Evolutionary conservation across 2,329 filamentous ascomycete genomes (phyloP), one percentile per base, ranked within the genome.

Genomic region (Paracorniculantispora psalliotae): DNA sequence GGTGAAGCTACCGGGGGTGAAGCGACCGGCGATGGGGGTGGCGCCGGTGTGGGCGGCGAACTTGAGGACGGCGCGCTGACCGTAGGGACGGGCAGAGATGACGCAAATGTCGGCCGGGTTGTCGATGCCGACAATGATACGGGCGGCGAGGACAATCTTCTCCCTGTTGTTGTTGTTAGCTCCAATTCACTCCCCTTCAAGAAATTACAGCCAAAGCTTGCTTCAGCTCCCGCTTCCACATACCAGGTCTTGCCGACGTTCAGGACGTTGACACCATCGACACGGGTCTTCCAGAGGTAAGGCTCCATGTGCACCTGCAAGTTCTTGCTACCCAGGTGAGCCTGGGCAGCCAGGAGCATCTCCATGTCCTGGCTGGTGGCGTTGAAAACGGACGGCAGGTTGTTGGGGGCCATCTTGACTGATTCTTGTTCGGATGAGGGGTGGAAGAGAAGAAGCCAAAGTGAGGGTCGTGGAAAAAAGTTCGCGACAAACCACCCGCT

Each of bases 221-320:
- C 39, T 60, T 61, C 33, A 13, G 25, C 28, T 25, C 13, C 21
- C 8, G 10, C 15, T 5, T 25, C 23, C 63, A 77, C 88, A 68
- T 88, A 96, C 92, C 92, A 99, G 81, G 94, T 99, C 91, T 99
- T 99, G 84, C 93, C 92, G 80, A 99, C 91, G 88, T 99, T 99
- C 80, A 99, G 85, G 69, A 99, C 86, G 79, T 99, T 99, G 83
- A 99, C 89, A 81, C 94, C 94, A 74, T 99, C 96, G 68, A 91
- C 89, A 76, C 94, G 91, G 78, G 92, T 96, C 90, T 99, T 99
- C 93, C 93, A 99, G 75, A 99, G 89, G 86, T 99, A 99, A 70
- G 92, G 90, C 82, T 96, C 91, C 92, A 97, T 97, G 85, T 97
- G 92, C 77, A 96, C 91, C 86, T 97, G 94, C 73, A 99, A 80